Base-by-base conservation (phyloP, 768 basidiomycete genomes). In the Leccinum boreale region DNA sequence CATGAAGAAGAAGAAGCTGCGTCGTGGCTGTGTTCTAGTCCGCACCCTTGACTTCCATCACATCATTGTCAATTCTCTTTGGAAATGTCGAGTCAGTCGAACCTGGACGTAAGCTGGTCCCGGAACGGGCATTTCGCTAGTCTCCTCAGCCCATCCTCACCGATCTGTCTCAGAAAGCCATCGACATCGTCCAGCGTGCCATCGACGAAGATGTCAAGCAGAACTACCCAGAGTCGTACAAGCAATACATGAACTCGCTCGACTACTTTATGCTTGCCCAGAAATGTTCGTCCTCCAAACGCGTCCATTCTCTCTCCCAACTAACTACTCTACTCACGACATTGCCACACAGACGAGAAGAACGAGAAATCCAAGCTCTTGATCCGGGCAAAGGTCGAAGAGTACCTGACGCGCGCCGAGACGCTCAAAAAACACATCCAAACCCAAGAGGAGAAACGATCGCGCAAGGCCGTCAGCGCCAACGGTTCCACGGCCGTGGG, bases 181-280 rank as follows among this genome's bases (percentile, higher is more conserved):
- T 97, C 69, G 91, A 92, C 66, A 85, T 97, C 57, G 92, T 97
- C 24, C 91, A 94, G 75, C 84, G 85, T 62, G 94, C 94, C 57
- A 95, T 96, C 66, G 94, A 94, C 57, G 89, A 92, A 61, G 97
- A 99, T 76, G 81, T 82, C 60, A 94, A 94, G 73, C 87, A 90
- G 73, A 92, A 97, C 75, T 99, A 98, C 76, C 78, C 83, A 6
- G 94, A 95, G 67, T 95, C 95, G 19, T 96, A 92, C 83, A 95
- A 91, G 77, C 83, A 86, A 62, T 97, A 97, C 76, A 88, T 90
- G 79, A 96, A 98, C 80, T 82, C 92, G 1, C 82, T 98, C 58
- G 97, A 99, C 70, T 99, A 96, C 72, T 99, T 99, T 74, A 93
- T 98, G 90, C 90, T 98, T 63, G 94, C 95, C 9, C 79, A 93